Conservation (phyloP, 2,329 filamentous ascomycete genomes). For the Knufia fluminis region DNA sequence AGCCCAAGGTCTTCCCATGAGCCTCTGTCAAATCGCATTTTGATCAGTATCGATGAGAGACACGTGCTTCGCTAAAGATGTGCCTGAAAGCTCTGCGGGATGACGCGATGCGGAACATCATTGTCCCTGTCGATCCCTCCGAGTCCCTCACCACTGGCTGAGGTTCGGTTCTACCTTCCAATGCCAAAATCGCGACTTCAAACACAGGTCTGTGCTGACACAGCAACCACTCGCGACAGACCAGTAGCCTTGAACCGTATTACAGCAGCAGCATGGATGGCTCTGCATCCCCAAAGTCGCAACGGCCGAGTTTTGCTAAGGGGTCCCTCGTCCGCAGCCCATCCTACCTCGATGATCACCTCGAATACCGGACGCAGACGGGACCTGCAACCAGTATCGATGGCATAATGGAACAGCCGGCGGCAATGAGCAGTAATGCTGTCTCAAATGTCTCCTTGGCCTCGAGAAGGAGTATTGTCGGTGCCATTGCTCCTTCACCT, state of each 20-base stretch:
- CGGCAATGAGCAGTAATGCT: conserved; percentile 12
- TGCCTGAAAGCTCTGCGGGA: too few relatives aligned
- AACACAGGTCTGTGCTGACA: not conserved
- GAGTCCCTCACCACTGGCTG: too few relatives aligned
- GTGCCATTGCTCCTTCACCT: conserved; percentile 20
- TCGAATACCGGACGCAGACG: conserved; percentile 32
- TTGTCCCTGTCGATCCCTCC: too few relatives aligned
- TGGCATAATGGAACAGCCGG: conserved; percentile 21
- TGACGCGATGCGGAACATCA: too few relatives aligned
- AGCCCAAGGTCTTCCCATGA: too few relatives aligned
- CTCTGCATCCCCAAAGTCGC: conserved; percentile 23
- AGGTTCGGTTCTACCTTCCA: too few relatives aligned
- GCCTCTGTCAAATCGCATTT: too few relatives aligned
- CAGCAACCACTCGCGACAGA: not conserved
- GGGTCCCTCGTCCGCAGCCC: conserved; percentile 34
- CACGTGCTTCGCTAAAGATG: too few relatives aligned
- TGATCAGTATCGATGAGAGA: too few relatives aligned
- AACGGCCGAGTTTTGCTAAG: conserved; percentile 35
- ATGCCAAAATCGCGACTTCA: too few relatives aligned
- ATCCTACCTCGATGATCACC: conserved; percentile 38
- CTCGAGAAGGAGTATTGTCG: conserved; percentile 18
- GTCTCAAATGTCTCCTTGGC: conserved; percentile 17
- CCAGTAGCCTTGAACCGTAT: not conserved
- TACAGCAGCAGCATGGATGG: conserved; percentile 3
- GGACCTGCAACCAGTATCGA: conserved; percentile 22